Percentiles rank a stretch among this genome's conserved stretches.
phyloP scores from a whole-genome alignment of 2,329 filamentous ascomycete species.

The Diplocarpon rosae region DNA sequence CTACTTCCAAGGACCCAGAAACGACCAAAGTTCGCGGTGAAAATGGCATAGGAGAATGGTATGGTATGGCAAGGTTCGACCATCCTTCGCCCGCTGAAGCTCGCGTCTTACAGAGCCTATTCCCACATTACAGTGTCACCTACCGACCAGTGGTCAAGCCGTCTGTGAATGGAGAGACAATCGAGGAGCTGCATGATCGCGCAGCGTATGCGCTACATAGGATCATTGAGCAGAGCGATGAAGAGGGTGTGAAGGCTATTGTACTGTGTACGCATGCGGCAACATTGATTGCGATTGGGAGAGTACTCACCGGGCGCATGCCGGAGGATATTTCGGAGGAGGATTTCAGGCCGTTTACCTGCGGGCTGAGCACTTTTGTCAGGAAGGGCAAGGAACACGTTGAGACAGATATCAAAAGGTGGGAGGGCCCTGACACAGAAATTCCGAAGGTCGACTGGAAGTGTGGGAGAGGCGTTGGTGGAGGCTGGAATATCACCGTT shows the following conservation, averaged over 20 bases:
- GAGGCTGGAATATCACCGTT: conserved; percentile 67
- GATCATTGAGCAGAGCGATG: conserved; percentile 64
- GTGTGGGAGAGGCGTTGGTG: conserved; percentile 50
- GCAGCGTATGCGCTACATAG: conserved; percentile 57
- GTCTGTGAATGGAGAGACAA: conserved; percentile 64
- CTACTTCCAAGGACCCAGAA: conserved; percentile 10
- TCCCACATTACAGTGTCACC: conserved; percentile 46
- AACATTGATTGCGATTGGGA: conserved; percentile 73
- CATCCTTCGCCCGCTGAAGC: conserved; percentile 69
- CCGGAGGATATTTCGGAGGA: conserved; percentile 60
- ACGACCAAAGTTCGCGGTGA: conserved; percentile 41
- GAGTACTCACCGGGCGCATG: conserved; percentile 68
- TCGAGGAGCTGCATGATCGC: conserved; percentile 69
- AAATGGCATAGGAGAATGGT: conserved; percentile 70
- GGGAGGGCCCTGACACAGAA: conserved; percentile 27
- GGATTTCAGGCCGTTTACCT: conserved; percentile 80
- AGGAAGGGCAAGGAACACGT: conserved; percentile 32
- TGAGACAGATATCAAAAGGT: conserved; percentile 30
- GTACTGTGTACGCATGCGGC: conserved; percentile 86
- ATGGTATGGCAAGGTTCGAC: conserved; percentile 72
- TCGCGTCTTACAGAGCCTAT: conserved; percentile 51
- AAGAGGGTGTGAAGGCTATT: conserved; percentile 56
- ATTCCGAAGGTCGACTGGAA: conserved; percentile 42
- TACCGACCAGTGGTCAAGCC: conserved; percentile 59
- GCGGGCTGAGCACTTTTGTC: conserved; percentile 61